Conservation (phyloP, 768 basidiomycete genomes). For the Trametes elegans region DNA sequence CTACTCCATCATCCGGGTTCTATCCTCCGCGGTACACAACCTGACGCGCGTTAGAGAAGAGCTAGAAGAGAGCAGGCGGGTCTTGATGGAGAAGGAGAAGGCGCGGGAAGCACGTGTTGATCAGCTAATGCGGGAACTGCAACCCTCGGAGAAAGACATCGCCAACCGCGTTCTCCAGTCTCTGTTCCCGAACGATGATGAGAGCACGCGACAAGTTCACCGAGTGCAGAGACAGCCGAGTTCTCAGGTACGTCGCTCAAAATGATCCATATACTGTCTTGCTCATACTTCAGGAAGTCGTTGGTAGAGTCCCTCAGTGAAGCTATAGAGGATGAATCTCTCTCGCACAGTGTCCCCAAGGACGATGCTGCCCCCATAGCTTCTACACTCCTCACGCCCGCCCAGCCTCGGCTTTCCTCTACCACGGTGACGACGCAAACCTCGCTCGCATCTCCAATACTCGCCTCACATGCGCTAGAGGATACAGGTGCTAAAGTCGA, state of each 20-base stretch:
- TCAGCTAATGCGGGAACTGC: constrained; percentile 54
- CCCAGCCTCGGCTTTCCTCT: constrained; percentile 4
- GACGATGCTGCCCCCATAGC: constrained; percentile 23
- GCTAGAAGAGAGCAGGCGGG: constrained; percentile 56
- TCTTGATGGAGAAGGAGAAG: constrained; percentile 58
- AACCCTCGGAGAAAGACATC: constrained; percentile 60
- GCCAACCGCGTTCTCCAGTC: constrained; percentile 66
- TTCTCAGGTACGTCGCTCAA: constrained; percentile 44
- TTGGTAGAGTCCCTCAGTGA: constrained; percentile 46
- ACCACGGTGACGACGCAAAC: constrained; percentile 6
- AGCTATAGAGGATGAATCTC: constrained; percentile 46
- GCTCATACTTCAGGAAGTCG: constrained; percentile 32
- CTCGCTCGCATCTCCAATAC: not conserved
- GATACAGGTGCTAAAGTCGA: not conserved
- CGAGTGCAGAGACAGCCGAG: constrained; percentile 50
- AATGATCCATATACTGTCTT: not conserved
- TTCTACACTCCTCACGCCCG: not conserved
- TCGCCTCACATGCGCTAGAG: not conserved
- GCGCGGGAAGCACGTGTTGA: constrained; percentile 52
- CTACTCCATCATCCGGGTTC: constrained; percentile 61
- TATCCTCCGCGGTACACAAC: constrained; percentile 66
- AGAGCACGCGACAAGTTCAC: constrained; percentile 43
- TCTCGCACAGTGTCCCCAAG: constrained; percentile 29
- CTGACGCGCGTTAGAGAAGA: constrained; percentile 57
- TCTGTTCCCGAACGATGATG: constrained; percentile 52